These are phyloP conservation scores for Neurospora tetrasperma DNA, from an alignment of 495 filamentous ascomycete genomes.

Conservation along the genomic window DNA sequence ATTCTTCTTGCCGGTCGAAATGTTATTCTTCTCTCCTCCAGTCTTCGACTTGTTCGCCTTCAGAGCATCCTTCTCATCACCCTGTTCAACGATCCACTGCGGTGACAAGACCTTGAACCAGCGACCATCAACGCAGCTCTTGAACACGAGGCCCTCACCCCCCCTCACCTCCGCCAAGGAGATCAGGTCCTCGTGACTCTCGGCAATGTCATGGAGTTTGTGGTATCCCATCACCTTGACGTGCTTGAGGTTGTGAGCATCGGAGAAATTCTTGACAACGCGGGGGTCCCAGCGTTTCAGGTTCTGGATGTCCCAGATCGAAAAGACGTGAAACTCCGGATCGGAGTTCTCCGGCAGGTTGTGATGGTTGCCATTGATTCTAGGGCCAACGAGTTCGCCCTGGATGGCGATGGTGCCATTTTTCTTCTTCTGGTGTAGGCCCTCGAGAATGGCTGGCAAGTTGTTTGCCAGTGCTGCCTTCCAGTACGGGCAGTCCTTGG, in stretches of 20 bases:
- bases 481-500: slow-evolving; percentile 8
- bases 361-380: slow-evolving; percentile 15
- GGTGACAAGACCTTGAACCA: slow-evolving; percentile 23
- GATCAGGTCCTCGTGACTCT: slow-evolving; percentile 12
- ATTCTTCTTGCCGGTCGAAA: no score
- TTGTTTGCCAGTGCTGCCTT: not conserved
- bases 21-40: no score
- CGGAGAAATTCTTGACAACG: slow-evolving; percentile 6
- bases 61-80: slow-evolving; percentile 6
- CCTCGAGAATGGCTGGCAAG: not conserved
- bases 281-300: slow-evolving; percentile 6
- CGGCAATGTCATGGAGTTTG: slow-evolving; percentile 9
- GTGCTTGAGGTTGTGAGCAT: slow-evolving; percentile 10
- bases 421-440: slow-evolving; percentile 2
- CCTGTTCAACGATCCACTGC: slow-evolving; percentile 9
- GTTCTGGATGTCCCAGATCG: slow-evolving; percentile 11
- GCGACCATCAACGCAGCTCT: slow-evolving; percentile 14
- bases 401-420: slow-evolving; percentile 14
- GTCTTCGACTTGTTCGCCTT: not conserved
- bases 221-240: slow-evolving; percentile 18
- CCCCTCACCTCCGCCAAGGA: slow-evolving; percentile 8
- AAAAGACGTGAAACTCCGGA: slow-evolving; percentile 15
- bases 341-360: not conserved
- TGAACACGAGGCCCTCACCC: slow-evolving; percentile 23
- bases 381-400: slow-evolving; percentile 20